Evolutionary conservation across 371 early-diverging fungal species (phyloP).

Genomic region (Racocetra persica): DNA sequence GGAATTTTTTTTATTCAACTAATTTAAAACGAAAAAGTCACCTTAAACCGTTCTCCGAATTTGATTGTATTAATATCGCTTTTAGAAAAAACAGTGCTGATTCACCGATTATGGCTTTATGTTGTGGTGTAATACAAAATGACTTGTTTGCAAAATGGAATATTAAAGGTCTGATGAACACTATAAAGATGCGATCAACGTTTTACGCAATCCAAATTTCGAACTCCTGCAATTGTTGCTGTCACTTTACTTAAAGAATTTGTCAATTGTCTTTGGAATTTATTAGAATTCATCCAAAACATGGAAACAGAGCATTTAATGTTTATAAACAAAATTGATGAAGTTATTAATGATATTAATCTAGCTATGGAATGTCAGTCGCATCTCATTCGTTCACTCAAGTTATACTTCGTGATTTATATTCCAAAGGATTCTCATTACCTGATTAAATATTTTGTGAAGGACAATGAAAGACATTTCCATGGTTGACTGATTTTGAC

Average conservation of each 20-base stretch:
- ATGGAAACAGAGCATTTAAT: neutral
- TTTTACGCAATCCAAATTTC: neutral
- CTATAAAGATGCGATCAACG: conserved; percentile 7
- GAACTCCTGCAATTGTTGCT: conserved; percentile 26
- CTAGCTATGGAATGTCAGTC: neutral
- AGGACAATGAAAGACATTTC: neutral
- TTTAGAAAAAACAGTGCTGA: neutral
- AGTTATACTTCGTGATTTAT: conserved; percentile 25
- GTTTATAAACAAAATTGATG: neutral
- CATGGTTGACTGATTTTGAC: conserved; percentile 1
- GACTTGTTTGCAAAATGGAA: neutral
- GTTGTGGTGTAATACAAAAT: conserved; percentile 37
- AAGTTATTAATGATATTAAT: neutral
- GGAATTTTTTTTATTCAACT: neutral
- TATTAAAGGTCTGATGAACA: neutral
- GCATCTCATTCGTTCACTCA: conserved; percentile 14
- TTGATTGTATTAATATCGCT: conserved; percentile 3
- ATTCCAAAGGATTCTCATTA: conserved; percentile 8
- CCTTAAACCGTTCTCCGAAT: neutral
- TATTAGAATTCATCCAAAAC: neutral
- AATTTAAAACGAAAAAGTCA: neutral
- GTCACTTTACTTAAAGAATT: conserved; percentile 33
- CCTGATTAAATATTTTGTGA: conserved; percentile 24
- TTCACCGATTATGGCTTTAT: conserved; percentile 19
- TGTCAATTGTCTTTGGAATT: conserved; percentile 26